Percentiles rank a stretch among this genome's conserved stretches.
Evolutionary conservation across 2,329 filamentous ascomycete genomes (phyloP).

Genomic region (Aspergillus caelatus): DNA sequence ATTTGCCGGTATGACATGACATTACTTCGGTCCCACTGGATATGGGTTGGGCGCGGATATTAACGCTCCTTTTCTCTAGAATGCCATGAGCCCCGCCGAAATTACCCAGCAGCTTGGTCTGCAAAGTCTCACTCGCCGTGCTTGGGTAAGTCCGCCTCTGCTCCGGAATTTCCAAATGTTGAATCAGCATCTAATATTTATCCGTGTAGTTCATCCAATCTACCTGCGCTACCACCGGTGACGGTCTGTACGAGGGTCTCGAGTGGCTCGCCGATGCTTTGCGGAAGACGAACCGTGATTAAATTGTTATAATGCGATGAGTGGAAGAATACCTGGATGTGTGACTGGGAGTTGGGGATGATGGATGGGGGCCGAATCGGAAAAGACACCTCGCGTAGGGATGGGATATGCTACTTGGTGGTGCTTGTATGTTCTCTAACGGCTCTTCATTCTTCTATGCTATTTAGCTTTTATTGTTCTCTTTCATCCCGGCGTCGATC

Average conservation of each 20-base stretch:
- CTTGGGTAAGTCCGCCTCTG: conserved; percentile 77
- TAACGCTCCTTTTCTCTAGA: conserved; percentile 58
- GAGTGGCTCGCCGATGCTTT: conserved; percentile 87
- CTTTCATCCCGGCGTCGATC: conserved; percentile 37
- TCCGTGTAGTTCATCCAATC: conserved; percentile 89
- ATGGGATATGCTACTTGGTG: conserved; percentile 36
- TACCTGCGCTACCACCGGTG: conserved; percentile 97
- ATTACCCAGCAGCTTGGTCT: conserved; percentile 99
- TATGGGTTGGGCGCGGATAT: conserved; percentile 18
- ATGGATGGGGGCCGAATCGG: conserved; percentile 38
- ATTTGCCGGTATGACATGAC: conserved; percentile 81
- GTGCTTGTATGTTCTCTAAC: conserved; percentile 40
- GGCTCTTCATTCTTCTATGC: conserved; percentile 44
- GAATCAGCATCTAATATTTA: conserved; percentile 22
- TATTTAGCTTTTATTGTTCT: conserved; percentile 44
- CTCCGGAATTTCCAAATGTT: not conserved
- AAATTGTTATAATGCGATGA: conserved; percentile 40
- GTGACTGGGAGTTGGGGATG: conserved; percentile 41
- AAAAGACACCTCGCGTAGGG: conserved; percentile 32
- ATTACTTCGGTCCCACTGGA: not conserved
- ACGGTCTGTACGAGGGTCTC: conserved; percentile 99
- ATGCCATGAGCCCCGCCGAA: conserved; percentile 99
- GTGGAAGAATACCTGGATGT: conserved; percentile 38
- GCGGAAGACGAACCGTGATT: conserved; percentile 65
- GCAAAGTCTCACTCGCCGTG: conserved; percentile 96